These are phyloP conservation scores for Alternaria sp. DNA, from an alignment of 2,329 filamentous ascomycete genomes.

Conservation along the genomic window DNA sequence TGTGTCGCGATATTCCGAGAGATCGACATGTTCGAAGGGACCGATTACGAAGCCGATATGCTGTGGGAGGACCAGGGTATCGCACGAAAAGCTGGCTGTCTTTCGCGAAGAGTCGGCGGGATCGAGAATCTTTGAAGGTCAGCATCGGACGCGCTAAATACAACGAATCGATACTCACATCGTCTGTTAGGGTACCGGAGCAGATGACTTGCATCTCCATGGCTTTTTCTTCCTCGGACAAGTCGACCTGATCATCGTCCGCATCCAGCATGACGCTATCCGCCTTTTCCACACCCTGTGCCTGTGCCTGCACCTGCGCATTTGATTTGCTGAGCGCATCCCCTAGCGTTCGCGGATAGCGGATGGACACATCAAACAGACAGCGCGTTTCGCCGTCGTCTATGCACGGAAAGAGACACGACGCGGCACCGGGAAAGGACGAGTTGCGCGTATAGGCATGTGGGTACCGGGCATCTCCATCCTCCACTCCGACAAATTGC, in stretches of 20 bases:
- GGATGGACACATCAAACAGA: conserved; percentile 87
- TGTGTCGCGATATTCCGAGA: conserved; percentile 86
- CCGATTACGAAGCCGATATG: conserved; percentile 94
- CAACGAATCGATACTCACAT: conserved; percentile 53
- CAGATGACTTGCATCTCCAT: conserved; percentile 90
- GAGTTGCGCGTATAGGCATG: conserved; percentile 90
- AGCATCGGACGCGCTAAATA: conserved; percentile 6
- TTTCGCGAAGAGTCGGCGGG: conserved; percentile 80
- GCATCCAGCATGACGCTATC: conserved; percentile 43
- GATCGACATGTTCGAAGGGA: conserved; percentile 90
- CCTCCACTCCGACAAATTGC: conserved; percentile 87
- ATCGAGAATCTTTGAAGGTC: conserved; percentile 63
- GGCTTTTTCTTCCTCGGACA: conserved; percentile 80
- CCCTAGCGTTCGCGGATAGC: conserved; percentile 83
- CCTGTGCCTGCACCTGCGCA: conserved; percentile 14
- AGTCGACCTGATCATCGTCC: conserved; percentile 50
- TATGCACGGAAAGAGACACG: conserved; percentile 89
- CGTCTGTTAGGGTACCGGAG: conserved; percentile 86
- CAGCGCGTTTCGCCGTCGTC: conserved; percentile 83
- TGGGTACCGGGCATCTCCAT: conserved; percentile 81
- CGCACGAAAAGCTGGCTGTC: conserved; percentile 81
- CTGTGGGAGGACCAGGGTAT: conserved; percentile 73
- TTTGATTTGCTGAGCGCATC: conserved; percentile 64
- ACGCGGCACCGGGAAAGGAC: conserved; percentile 77
- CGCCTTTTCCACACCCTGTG: conserved; percentile 34